These are phyloP conservation scores for Eimeria acervulina DNA, from an alignment of 169 alveolate species.

Conservation along the genomic window DNA sequence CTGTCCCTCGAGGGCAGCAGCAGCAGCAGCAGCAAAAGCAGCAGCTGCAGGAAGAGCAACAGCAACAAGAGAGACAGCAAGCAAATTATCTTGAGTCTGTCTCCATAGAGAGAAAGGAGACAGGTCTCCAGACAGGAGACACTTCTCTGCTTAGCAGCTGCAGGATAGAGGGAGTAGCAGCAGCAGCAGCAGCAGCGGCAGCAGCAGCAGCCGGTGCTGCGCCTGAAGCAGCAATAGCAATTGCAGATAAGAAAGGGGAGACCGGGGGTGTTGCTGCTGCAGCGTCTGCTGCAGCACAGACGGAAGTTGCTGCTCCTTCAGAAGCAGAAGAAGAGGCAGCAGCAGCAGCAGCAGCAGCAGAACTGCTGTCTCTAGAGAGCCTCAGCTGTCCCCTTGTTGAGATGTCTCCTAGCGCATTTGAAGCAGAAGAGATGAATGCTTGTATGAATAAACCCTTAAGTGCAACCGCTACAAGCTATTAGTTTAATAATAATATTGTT, in stretches of 20 bases:
- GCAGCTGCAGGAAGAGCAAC: no score
- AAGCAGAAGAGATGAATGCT: constrained; percentile 1
- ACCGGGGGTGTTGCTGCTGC: no score
- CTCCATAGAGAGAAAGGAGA: background rate
- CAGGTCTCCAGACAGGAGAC: background rate
- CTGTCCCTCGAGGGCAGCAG: background rate
- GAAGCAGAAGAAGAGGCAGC: background rate
- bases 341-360: constrained; percentile 23
- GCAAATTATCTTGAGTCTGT: background rate
- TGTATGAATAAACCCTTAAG: no score
- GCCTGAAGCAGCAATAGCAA: background rate
- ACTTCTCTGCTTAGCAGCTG: background rate
- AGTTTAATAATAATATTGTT: no score
- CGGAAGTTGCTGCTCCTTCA: background rate
- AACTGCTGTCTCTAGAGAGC: background rate
- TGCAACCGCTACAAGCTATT: no score
- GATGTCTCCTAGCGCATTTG: background rate
- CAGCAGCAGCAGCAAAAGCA: no score
- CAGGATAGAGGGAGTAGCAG: background rate
- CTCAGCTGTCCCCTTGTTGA: background rate
- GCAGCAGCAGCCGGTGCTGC: background rate
- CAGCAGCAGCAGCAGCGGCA: background rate
- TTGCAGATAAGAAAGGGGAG: no score
- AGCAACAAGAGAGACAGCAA: no score
- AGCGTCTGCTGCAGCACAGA: no score